These are phyloP conservation scores for Huntiella omanensis DNA, from an alignment of 2,329 filamentous ascomycete species.

Conservation along the genomic window DNA sequence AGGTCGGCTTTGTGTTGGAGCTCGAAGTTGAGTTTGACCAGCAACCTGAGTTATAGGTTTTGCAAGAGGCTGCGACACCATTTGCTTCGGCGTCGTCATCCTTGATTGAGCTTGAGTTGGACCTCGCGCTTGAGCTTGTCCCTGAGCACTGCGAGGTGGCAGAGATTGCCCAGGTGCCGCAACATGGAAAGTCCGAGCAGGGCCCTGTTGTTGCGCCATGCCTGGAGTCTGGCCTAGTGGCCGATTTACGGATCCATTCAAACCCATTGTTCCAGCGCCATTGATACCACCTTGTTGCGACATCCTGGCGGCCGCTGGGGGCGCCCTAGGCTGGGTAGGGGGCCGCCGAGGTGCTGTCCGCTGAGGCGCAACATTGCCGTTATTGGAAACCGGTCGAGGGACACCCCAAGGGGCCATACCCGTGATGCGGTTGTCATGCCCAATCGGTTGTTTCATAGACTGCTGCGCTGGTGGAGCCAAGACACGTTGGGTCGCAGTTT, in stretches of 20 bases:
- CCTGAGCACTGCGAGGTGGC: background rate
- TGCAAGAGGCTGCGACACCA: too few relatives aligned
- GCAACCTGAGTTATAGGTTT: too few relatives aligned
- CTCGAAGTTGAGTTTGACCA: too few relatives aligned
- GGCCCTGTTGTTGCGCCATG: background rate
- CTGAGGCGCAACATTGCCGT: background rate
- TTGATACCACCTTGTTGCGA: background rate
- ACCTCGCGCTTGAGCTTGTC: background rate
- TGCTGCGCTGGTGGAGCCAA: background rate
- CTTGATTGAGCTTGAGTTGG: background rate
- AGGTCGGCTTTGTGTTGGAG: too few relatives aligned
- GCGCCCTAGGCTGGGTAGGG: background rate
- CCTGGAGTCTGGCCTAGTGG: background rate
- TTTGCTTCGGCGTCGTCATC: too few relatives aligned
- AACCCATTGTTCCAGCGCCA: too few relatives aligned
- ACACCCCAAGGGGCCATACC: slow-evolving; percentile 9
- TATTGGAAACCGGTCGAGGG: background rate
- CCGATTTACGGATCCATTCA: background rate
- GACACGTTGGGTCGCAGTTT: background rate
- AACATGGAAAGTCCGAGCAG: background rate
- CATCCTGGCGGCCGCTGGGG: background rate
- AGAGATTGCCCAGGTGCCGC: background rate
- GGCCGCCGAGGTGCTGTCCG: background rate
- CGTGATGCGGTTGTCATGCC: background rate
- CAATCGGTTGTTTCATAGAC: background rate